Evolutionary conservation across 169 alveolate species (phyloP).

Genomic region (Eimeria necatrix): DNA sequence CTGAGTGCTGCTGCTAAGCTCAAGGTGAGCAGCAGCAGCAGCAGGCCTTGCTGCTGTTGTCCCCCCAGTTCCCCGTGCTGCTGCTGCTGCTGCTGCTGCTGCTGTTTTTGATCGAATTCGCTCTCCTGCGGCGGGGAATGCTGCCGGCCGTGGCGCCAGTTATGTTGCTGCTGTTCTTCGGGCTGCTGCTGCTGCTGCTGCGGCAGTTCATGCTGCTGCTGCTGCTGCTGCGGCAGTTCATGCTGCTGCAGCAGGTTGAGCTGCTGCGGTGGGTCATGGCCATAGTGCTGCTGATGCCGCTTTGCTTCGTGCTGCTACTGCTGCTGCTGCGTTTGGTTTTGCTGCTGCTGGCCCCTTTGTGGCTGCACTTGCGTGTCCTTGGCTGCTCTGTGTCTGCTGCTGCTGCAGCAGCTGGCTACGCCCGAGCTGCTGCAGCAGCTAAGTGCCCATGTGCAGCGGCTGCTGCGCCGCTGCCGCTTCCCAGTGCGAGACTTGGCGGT

Average conservation of each 20-base stretch:
- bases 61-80: not conserved
- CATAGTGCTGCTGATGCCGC: not conserved
- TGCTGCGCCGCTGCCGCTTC: not conserved
- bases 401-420: not conserved
- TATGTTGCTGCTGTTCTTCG: not conserved
- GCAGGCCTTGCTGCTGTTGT: too few species aligned
- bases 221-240: not conserved
- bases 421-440: constrained; percentile 15
- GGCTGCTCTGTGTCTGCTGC: not conserved
- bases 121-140: not conserved
- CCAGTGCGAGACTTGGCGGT: constrained; percentile 52
- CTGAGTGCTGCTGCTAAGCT: constrained; percentile 14
- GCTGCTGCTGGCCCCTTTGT: not conserved
- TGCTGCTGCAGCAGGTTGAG: not conserved
- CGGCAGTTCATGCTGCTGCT: not conserved
- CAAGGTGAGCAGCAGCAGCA: not conserved
- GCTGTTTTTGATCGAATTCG: not conserved
- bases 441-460: constrained; percentile 57
- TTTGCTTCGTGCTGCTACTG: not conserved
- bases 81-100: not conserved
- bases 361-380: not conserved
- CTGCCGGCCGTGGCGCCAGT: not conserved
- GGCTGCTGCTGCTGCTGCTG: not conserved
- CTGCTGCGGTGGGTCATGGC: not conserved
- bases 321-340: not conserved